These are phyloP conservation scores for Artomyces pyxidatus DNA, from an alignment of 768 basidiomycete genomes.

Conservation along the genomic window DNA sequence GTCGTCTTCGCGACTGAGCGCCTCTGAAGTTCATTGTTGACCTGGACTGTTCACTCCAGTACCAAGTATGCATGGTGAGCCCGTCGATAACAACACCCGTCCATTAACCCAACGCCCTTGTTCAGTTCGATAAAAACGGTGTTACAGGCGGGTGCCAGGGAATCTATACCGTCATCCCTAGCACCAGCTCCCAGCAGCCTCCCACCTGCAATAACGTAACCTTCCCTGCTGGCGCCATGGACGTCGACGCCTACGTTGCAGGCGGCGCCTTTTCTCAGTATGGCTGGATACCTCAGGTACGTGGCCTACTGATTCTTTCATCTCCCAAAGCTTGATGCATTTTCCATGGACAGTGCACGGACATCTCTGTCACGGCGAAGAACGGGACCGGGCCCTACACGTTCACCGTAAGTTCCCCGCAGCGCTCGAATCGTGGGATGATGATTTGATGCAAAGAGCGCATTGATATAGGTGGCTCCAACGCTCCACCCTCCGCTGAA, in stretches of 20 bases:
- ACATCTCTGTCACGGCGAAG: slow-evolving; percentile 42
- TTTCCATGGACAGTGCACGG: slow-evolving; percentile 39
- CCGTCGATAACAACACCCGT: neutral
- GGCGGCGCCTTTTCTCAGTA: slow-evolving; percentile 48
- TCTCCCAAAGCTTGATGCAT: neutral
- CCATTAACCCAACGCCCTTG: neutral
- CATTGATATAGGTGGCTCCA: slow-evolving; percentile 48
- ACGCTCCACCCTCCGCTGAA: slow-evolving; percentile 54
- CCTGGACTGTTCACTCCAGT: slow-evolving; percentile 27
- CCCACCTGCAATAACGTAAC: slow-evolving; percentile 47
- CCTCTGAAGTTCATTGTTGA: neutral
- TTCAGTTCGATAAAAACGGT: slow-evolving; percentile 48
- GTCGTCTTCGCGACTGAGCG: slow-evolving; percentile 8
- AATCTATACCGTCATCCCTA: slow-evolving; percentile 47
- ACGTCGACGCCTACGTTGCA: slow-evolving; percentile 34
- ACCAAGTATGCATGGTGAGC: slow-evolving; percentile 61
- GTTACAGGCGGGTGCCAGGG: slow-evolving; percentile 56
- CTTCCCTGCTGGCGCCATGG: slow-evolving; percentile 31
- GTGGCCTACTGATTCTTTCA: slow-evolving; percentile 1
- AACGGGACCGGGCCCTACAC: slow-evolving; percentile 56
- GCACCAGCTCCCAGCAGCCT: slow-evolving; percentile 24
- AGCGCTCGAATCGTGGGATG: too few species aligned
- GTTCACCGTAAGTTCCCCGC: slow-evolving; percentile 37
- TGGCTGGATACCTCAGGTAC: slow-evolving; percentile 51
- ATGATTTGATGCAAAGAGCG: too few species aligned